Evolutionary conservation across 805 yeast species (phyloP).

Genomic region (Pichia scutulata): DNA sequence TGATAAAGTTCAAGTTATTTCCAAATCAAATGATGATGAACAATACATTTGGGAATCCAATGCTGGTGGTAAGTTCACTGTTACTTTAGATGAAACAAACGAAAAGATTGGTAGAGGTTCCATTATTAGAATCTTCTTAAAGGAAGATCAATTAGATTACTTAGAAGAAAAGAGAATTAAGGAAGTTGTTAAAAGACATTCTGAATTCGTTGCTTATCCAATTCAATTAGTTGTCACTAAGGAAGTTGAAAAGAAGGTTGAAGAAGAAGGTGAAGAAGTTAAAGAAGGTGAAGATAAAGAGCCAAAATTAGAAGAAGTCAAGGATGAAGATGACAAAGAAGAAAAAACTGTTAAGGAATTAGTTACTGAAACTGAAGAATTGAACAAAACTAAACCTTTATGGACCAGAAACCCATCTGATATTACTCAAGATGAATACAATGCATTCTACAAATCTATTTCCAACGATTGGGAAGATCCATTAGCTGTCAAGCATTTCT

Average conservation of each 20-base stretch:
- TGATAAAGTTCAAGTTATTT: conserved; percentile 95
- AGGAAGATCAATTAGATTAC: conserved; percentile 98
- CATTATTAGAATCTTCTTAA: conserved; percentile 87
- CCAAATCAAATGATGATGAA: conserved; percentile 98
- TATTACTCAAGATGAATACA: conserved; percentile 96
- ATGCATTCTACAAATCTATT: conserved; percentile 97
- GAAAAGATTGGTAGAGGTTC: conserved; percentile 94
- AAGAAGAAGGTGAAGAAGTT: conserved; percentile 63
- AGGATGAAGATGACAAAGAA: conserved; percentile 55
- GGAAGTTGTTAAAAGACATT: conserved; percentile 98
- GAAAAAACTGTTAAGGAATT: conserved; percentile 86
- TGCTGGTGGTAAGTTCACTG: conserved; percentile 99
- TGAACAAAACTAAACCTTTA: conserved; percentile 97
- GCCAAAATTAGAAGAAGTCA: conserved; percentile 41
- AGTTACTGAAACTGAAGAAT: conserved; percentile 95
- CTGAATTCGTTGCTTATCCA: conserved; percentile 99
- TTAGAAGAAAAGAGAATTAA: conserved; percentile 99
- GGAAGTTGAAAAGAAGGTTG: conserved; percentile 98
- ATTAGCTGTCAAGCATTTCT: conserved; percentile 98
- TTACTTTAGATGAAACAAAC: conserved; percentile 80
- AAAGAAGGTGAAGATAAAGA: conserved; percentile 39
- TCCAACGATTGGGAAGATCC: conserved; percentile 99
- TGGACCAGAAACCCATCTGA: conserved; percentile 99
- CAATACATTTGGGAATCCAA: conserved; percentile 99
- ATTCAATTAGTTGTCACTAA: conserved; percentile 96